A percentile compares a stretch with the other conserved stretches of the same genome.
Evolutionary conservation across 495 filamentous ascomycete species (phyloP).

Genomic region (Acidiella bohemica): DNA sequence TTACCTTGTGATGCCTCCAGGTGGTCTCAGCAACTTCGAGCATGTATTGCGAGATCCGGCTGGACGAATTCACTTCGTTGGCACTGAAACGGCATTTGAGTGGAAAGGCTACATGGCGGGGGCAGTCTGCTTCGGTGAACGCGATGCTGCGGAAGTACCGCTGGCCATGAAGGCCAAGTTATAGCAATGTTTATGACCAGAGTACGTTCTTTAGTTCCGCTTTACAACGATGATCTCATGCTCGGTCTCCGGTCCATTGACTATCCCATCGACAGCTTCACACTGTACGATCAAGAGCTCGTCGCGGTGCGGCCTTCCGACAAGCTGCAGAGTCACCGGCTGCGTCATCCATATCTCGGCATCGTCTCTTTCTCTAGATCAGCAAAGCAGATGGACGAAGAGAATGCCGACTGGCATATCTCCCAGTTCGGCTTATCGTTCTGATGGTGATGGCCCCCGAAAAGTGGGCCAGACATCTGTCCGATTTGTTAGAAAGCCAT

Average conservation of each 20-base stretch:
- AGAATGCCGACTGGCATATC: conserved; percentile 2
- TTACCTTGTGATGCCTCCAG: conserved; percentile 14
- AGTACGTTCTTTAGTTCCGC: too few species aligned
- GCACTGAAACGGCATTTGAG: conserved; percentile 23
- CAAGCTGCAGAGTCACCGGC: conserved; percentile 7
- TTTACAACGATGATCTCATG: too few species aligned
- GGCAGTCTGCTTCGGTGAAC: conserved; percentile 23
- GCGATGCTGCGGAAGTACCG: conserved; percentile 22
- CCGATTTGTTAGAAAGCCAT: too few species aligned
- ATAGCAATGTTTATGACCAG: too few species aligned
- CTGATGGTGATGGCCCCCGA: too few species aligned
- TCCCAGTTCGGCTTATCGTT: conserved; percentile 7
- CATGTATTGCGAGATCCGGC: conserved; percentile 15
- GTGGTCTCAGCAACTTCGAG: conserved; percentile 7
- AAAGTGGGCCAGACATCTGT: too few species aligned
- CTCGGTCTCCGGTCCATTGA: conserved; percentile 3
- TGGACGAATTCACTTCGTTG: conserved; percentile 25
- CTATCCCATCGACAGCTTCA: conserved; percentile 7
- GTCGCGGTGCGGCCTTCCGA: conserved; percentile 5
- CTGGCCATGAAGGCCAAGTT: too few species aligned
- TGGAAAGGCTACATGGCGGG: conserved; percentile 30
- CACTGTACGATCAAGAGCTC: conserved; percentile 2
- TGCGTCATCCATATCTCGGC: conserved; percentile 5
- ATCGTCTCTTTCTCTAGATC: conserved; percentile 1
- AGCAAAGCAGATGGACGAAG: background rate